phyloP scores from a whole-genome alignment of 306 rosid genomes.

The Quercus cerris region DNA sequence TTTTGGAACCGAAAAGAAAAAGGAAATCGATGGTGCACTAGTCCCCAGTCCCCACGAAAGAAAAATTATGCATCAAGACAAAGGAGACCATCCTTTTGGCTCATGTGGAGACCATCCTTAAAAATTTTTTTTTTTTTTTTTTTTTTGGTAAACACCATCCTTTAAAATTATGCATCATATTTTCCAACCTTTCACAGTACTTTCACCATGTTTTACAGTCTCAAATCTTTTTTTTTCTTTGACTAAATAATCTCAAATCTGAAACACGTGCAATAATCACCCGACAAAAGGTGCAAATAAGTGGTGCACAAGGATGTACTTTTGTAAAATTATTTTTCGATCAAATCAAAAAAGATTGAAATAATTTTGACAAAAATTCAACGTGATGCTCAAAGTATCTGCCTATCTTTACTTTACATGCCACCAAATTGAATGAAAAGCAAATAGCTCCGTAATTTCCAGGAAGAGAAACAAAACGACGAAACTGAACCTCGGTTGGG shows the following conservation, averaged over 20 bases:
- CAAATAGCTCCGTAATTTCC: constrained; percentile 9
- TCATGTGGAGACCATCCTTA: background rate
- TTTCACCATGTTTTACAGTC: background rate
- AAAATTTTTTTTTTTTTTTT: too few species aligned
- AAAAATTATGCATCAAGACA: background rate
- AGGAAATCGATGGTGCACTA: constrained; percentile 6
- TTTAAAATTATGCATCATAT: too few species aligned
- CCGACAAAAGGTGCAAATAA: background rate
- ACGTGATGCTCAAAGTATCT: background rate
- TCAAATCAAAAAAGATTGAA: too few species aligned
- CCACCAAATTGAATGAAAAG: background rate
- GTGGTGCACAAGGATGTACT: background rate
- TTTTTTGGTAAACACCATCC: too few species aligned
- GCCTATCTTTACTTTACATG: background rate
- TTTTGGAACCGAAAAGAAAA: constrained; percentile 8
- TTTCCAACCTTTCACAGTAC: background rate
- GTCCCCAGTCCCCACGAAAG: background rate
- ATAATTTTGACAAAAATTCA: background rate
- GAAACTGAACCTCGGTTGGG: constrained; percentile 14
- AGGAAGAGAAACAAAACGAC: background rate
- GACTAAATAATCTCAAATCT: background rate
- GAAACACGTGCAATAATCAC: too few species aligned
- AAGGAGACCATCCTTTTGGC: constrained; percentile 5
- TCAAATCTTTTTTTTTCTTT: background rate
- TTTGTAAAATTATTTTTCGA: too few species aligned